phyloP scores from a whole-genome alignment of 2,329 filamentous ascomycete genomes.

The Endocalyx cinctus region DNA sequence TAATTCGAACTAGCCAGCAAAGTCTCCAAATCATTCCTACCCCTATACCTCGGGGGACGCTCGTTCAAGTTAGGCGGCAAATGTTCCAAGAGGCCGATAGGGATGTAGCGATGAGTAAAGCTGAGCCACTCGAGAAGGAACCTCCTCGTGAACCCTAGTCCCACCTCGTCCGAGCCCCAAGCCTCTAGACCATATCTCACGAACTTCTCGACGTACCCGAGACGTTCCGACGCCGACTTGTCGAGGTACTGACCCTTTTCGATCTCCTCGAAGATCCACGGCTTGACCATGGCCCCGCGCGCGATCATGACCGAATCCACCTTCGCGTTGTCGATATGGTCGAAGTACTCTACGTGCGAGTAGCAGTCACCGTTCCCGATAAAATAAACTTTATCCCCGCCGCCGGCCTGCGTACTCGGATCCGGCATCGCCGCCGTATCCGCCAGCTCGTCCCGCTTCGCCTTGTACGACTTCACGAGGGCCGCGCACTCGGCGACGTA shows the following conservation, averaged over 20 bases:
- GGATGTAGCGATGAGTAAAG: conserved; percentile 89
- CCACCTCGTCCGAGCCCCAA: conserved; percentile 94
- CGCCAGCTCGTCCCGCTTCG: conserved; percentile 57
- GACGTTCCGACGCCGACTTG: conserved; percentile 83
- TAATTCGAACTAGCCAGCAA: conserved; percentile 86
- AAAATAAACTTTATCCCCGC: conserved; percentile 73
- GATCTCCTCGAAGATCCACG: conserved; percentile 98
- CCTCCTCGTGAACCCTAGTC: conserved; percentile 81
- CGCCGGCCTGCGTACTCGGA: conserved; percentile 63
- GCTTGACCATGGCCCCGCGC: conserved; percentile 94
- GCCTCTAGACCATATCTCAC: conserved; percentile 84
- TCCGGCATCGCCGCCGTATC: conserved; percentile 81
- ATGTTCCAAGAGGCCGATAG: conserved; percentile 80
- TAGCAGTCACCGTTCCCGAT: conserved; percentile 96
- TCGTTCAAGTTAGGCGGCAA: conserved; percentile 87
- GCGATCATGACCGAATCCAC: conserved; percentile 97
- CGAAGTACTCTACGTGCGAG: conserved; percentile 82
- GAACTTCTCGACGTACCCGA: conserved; percentile 84
- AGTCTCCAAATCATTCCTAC: conserved; percentile 90
- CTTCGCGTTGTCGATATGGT: conserved; percentile 68
- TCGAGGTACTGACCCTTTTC: conserved; percentile 88
- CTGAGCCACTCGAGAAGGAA: conserved; percentile 96
- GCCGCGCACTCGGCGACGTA: conserved; percentile 90
- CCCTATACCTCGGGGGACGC: conserved; percentile 76
- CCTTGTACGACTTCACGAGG: conserved; percentile 75